Evolutionary conservation across 768 basidiomycete genomes (phyloP).

Genomic region (Kwoniella dendrophila): DNA sequence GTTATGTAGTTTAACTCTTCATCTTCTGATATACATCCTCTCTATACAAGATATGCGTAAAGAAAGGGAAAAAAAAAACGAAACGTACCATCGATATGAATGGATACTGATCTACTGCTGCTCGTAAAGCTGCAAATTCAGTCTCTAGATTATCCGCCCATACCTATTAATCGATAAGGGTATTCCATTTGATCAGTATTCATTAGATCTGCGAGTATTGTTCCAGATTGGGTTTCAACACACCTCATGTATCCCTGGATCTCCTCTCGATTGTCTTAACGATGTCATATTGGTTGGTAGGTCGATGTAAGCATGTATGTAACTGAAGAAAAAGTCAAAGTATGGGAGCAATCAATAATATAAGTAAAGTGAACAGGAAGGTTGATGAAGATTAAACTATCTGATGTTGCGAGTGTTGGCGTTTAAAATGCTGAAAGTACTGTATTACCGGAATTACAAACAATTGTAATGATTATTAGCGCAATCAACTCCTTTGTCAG

Average conservation of each 20-base stretch:
- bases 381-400: no score
- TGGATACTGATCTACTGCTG: conserved; percentile 84
- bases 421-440: not conserved
- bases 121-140: conserved; percentile 86
- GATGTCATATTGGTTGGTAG: conserved; percentile 25
- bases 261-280: conserved; percentile 33
- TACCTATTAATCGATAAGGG: conserved; percentile 61
- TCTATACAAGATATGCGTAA: not conserved
- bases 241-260: conserved; percentile 46
- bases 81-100: conserved; percentile 85
- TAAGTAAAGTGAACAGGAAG: no score
- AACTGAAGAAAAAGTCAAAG: not conserved
- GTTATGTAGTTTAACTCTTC: no score
- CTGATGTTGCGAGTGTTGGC: no score
- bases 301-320: not conserved
- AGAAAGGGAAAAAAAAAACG: not conserved
- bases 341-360: not conserved
- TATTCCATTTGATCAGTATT: not conserved
- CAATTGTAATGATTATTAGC: conserved; percentile 6
- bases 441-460: not conserved
- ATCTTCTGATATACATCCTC: no score
- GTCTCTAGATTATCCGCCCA: conserved; percentile 90
- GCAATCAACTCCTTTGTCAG: not conserved
- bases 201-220: not conserved
- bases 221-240: not conserved